Base-by-base conservation (phyloP, 2,329 filamentous ascomycete species). In the Mariannaea sp. region DNA sequence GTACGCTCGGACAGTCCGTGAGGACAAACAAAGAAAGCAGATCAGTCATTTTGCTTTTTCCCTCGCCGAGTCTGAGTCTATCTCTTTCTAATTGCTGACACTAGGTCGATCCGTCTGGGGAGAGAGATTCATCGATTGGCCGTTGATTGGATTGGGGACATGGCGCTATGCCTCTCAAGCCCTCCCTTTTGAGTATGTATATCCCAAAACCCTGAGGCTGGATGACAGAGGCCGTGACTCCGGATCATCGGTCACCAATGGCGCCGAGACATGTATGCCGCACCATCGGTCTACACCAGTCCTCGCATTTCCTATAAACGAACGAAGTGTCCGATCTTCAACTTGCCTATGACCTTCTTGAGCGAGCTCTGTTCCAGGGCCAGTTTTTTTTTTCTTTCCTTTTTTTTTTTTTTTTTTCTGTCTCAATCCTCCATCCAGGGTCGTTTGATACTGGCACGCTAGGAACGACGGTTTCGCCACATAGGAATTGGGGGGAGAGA, bases 251-350 rank as follows among this genome's bases (percentile, higher is more conserved):
- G 43, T 29, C n/a, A n/a, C n/a, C 38, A 52, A 45, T 41, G 13
- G 27, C 43, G 30, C 45, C 29, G 38, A 58, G 55, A 55, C 44
- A 50, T 33, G 33, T 45, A 30, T 33, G 29, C 17, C 19, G 44
- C 20, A 38, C 38, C 49, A 38, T 48, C 54, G 30, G 41, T 40
- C 45, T 46, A 56, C 49, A 53, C 30, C 54, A 54, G 40, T 51
- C n/a, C n/a, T n/a, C n/a, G n/a, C n/a, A n/a, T n/a, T n/a, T n/a
- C n/a, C n/a, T n/a, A n/a, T n/a, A n/a, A n/a, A n/a, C n/a, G n/a
- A n/a, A n/a, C n/a, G n/a, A n/a, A n/a, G n/a, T n/a, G n/a, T n/a
- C n/a, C n/a, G n/a, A n/a, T n/a, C n/a, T n/a, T n/a, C n/a, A n/a
- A n/a, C n/a, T n/a, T n/a, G n/a, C n/a, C n/a, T n/a, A n/a, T n/a